Conservation (phyloP, 148 eudicot genomes). For the Chenopodium berlandieri region DNA sequence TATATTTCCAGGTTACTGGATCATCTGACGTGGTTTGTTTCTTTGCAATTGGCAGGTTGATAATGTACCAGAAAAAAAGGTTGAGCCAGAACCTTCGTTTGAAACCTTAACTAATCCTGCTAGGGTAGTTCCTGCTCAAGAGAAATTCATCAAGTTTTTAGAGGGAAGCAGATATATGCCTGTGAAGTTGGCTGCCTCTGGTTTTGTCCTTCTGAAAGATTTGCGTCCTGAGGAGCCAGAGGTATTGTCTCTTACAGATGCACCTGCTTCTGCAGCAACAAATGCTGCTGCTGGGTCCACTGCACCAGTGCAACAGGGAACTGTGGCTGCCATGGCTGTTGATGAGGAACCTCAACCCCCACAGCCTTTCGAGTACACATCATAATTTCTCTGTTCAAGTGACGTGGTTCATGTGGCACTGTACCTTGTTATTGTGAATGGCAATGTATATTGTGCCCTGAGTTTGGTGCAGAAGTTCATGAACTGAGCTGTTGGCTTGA, state of each 20-base stretch:
- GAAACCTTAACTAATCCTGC: constrained; percentile 87
- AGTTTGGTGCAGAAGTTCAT: background rate
- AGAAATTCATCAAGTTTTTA: constrained; percentile 75
- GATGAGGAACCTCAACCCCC: constrained; percentile 98
- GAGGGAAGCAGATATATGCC: constrained; percentile 89
- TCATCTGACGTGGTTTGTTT: constrained; percentile 10
- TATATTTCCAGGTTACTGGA: background rate
- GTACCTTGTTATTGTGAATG: background rate
- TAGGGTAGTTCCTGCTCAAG: constrained; percentile 88
- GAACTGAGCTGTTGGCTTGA: background rate
- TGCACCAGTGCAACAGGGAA: constrained; percentile 50
- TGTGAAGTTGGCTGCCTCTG: constrained; percentile 77
- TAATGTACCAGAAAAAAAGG: constrained; percentile 64
- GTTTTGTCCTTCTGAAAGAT: constrained; percentile 82
- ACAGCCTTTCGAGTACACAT: constrained; percentile 35
- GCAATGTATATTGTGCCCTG: background rate
- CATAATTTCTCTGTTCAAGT: too few relatives aligned
- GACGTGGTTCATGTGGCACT: background rate
- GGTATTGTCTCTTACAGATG: constrained; percentile 71
- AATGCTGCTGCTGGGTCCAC: constrained; percentile 50
- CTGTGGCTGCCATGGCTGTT: constrained; percentile 70
- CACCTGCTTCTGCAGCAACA: constrained; percentile 60
- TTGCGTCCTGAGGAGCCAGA: constrained; percentile 79
- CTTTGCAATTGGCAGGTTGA: constrained; percentile 37
- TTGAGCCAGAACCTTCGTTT: constrained; percentile 76